A percentile compares a stretch with the other conserved stretches of the same genome.
These are phyloP conservation scores for Cyanidium caldarium DNA, from an alignment of 23 red algal genomes.

Conservation along the genomic window DNA sequence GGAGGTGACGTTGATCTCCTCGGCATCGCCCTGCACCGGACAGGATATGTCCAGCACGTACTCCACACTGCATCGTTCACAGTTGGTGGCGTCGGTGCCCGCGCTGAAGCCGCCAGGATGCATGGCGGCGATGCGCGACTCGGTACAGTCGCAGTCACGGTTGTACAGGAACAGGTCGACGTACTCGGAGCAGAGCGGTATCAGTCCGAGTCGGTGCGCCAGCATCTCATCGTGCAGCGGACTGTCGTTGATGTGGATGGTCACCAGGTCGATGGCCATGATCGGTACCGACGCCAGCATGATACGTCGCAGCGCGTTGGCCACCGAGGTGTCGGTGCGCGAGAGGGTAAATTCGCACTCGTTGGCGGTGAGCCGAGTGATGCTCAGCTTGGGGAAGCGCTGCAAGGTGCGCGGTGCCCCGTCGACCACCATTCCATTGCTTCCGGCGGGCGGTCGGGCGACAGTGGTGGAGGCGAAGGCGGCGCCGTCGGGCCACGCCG, in stretches of 20 bases:
- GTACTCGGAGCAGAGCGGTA: slow-evolving; percentile 29
- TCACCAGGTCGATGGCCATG: slow-evolving; percentile 72
- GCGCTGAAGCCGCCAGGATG: no score
- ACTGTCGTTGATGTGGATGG: slow-evolving; percentile 55
- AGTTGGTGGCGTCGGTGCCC: slow-evolving; percentile 1
- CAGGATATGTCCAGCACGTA: background rate
- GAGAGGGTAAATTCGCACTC: slow-evolving; percentile 49
- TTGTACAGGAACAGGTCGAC: background rate
- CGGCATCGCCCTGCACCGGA: background rate
- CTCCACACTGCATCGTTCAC: background rate
- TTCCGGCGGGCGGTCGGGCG: no score
- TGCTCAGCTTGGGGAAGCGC: slow-evolving; percentile 7
- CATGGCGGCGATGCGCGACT: background rate
- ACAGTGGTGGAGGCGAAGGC: no score
- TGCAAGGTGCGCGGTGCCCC: no score
- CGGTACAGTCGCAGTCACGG: background rate
- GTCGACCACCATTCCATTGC: no score
- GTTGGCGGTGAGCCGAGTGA: slow-evolving; percentile 17
- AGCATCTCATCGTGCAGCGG: slow-evolving; percentile 94
- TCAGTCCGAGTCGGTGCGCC: slow-evolving; percentile 88
- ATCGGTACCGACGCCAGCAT: slow-evolving; percentile 77
- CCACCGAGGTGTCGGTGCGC: slow-evolving; percentile 60
- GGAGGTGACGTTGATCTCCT: slow-evolving; percentile 5
- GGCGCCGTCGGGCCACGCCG: no score
- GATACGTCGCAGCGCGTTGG: slow-evolving; percentile 82